A percentile compares a stretch with the other conserved stretches of the same genome.
phyloP scores from a whole-genome alignment of 768 basidiomycete species.

The Suillus luteus region DNA sequence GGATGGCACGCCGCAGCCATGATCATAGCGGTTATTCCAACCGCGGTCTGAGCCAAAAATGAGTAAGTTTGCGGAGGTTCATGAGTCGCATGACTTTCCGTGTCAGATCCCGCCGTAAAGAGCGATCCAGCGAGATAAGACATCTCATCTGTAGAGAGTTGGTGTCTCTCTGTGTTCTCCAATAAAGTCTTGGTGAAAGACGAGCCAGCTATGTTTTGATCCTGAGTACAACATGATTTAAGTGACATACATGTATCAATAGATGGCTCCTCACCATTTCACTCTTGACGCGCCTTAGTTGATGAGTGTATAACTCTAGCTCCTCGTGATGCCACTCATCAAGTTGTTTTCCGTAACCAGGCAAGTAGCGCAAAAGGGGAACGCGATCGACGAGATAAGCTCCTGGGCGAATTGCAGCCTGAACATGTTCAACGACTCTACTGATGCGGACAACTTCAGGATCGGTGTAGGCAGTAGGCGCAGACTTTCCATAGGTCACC shows the following conservation, averaged over 20 bases:
- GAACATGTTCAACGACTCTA: background rate
- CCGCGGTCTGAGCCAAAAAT: background rate
- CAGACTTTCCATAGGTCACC: conserved; percentile 1
- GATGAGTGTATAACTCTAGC: background rate
- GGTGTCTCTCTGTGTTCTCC: background rate
- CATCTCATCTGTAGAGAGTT: background rate
- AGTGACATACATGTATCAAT: background rate
- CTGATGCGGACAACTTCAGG: background rate
- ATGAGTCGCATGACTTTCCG: background rate
- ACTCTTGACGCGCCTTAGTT: background rate
- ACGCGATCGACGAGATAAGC: background rate
- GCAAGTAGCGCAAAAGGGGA: background rate
- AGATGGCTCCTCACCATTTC: background rate
- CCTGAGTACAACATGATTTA: background rate
- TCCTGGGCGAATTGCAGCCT: background rate
- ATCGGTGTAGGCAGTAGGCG: background rate
- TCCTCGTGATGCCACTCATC: background rate
- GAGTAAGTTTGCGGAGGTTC: background rate
- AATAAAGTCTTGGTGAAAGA: background rate
- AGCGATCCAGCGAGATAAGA: background rate
- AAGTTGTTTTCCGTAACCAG: conserved; percentile 1
- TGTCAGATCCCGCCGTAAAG: background rate
- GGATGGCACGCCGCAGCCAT: background rate
- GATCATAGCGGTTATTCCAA: background rate
- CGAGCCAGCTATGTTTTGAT: background rate